Evolutionary conservation across 2,329 filamentous ascomycete genomes (phyloP), one percentile per base, ranked within the genome.

Genomic region (Talaromyces sp.): DNA sequence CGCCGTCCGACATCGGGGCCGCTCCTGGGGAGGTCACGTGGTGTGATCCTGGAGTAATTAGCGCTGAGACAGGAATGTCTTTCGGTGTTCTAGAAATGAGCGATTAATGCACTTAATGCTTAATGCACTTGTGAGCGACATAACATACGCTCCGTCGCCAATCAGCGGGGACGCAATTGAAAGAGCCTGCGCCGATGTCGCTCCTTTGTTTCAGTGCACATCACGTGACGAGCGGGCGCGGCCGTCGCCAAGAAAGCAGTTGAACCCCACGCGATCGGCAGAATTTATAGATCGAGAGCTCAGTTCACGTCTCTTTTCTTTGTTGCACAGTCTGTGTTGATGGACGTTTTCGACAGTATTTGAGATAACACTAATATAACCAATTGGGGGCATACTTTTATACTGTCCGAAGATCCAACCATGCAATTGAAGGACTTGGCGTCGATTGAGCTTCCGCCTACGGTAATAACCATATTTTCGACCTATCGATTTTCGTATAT

Each of bases 371-470:
- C 2, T 47, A 5, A 12, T 27, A 3, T 9, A 18, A 8, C 23
- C 44, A 47, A 40, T 40, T 16, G 44, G 44, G 23, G 27, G 31
- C 5, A 10, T 5, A 28, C 28, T 5, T 51, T 51, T 27, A 28
- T 28, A 51, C 18, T 23, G 16, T 10, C 50, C 14, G 28, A 53
- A n/a, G 16, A 53, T 31, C 23, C 50, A 28, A 53, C 2, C 8
- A 64, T 64, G 62, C 59, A 64, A 57, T 62, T 64, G 53, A 57
- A 57, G 28, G 51, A 58, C 28, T 51, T 64, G 31, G 42, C 53
- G 28, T 47, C 57, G 16, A 59, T 64, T 51, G 60, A 64, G 16
- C 47, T 64, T 30, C 62, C 62, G 51, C 62, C 62, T 18, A 62
- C 62, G 53, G 62, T 62, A 62, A 28, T 14, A 27, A 4, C 36